Conservation (phyloP, 495 filamentous ascomycete species). For the Barbatosphaeria neglecta region DNA sequence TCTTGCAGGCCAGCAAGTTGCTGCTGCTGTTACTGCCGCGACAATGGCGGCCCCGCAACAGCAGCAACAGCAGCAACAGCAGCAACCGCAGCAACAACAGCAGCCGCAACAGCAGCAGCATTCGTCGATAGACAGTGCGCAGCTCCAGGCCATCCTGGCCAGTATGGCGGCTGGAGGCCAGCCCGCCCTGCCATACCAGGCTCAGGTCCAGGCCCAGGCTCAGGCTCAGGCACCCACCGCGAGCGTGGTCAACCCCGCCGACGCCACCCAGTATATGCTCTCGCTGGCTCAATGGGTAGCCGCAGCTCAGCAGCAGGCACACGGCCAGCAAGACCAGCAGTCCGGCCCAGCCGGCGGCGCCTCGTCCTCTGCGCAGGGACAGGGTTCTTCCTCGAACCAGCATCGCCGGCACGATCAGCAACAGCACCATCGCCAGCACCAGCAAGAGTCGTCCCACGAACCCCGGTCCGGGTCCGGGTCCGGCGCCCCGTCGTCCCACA, state of each 20-base stretch:
- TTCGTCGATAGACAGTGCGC: background rate
- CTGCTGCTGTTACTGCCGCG: constrained; percentile 1
- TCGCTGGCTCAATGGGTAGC: background rate
- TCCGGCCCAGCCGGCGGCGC: background rate
- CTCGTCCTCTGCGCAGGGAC: background rate
- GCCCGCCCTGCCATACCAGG: background rate
- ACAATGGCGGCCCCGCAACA: background rate
- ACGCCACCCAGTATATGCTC: background rate
- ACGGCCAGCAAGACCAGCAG: constrained; percentile 2
- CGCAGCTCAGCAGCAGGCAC: background rate
- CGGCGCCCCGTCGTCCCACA: background rate
- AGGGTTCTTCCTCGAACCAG: background rate
- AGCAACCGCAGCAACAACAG: no score
- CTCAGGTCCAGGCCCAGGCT: constrained; percentile 3
- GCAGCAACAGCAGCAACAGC: no score
- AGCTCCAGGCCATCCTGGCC: constrained; percentile 7
- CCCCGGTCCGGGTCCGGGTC: background rate
- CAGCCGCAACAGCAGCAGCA: no score
- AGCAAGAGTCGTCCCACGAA: constrained; percentile 1
- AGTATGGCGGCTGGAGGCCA: background rate
- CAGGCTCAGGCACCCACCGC: constrained; percentile 4
- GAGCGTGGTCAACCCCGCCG: background rate
- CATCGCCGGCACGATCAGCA: background rate
- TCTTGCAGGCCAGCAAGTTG: constrained; percentile 1
- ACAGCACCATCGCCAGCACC: background rate